Base-by-base conservation (phyloP, 1,284 basidiomycete genomes). In the Pyrrhoderma noxium region DNA sequence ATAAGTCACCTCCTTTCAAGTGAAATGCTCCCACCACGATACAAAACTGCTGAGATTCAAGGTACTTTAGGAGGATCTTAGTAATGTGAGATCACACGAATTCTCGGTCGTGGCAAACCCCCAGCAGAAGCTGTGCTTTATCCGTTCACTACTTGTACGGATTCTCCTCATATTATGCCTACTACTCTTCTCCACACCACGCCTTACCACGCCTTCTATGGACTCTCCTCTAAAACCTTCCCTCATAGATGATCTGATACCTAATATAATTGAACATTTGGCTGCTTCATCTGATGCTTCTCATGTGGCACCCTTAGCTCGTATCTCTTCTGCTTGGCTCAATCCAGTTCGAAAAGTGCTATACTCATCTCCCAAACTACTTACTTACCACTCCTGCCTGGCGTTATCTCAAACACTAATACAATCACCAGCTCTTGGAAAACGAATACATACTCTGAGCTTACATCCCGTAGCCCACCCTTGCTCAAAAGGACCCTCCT, bases 371-470 rank as follows among this genome's bases (percentile, higher is more conserved):
- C 41, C 41, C 5, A 40, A 22, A 14, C 9, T 51, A 9, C 19
- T 11, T 14, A 44, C 49, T 8, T 51, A 51, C 35, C 49, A 51
- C 31, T 36, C 49, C 8, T 51, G 49, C 42, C 37, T 44, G 13
- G 40, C 44, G 8, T 21, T 51, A 8, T 51, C 49, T 16, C 49
- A 41, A 13, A 51, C 49, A 21, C 42, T 51, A 14, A 19, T 35
- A 8, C 27, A 45, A 19, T 44, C 8, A 5, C 49, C 49, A 8
- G 11, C 34, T 8, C 25, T 51, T n/a, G 31, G 49, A 5, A 42
- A 38, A 27, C 27, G 35, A 1, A 23, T 51, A 18, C 41, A 14
- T 9, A 31, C 23, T 2, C 27, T 51, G 16, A n/a, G 23, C 21
- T n/a, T 51, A 18, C 40, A 45, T 22, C 49, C 49, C n/a, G 41